Base-by-base conservation (phyloP, 306 rosid species). In the Datisca glomerata region DNA sequence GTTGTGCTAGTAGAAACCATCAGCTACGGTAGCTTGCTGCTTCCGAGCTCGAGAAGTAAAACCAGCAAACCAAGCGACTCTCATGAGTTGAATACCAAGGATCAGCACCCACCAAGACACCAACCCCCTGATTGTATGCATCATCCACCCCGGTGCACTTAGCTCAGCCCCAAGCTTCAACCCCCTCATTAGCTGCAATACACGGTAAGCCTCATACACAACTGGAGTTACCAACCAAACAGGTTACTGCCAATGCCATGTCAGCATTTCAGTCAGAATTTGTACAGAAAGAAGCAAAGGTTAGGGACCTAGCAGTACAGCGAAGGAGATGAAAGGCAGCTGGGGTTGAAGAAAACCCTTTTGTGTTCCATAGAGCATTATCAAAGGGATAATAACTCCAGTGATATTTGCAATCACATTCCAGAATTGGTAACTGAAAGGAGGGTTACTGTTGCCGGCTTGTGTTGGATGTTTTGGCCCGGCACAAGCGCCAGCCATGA, bases 41-140 rank as follows among this genome's bases (percentile, higher is more conserved):
- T n/a, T n/a, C n/a, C 23, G 76, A 27, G 64, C 40, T 41, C 43
- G 62, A 24, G 85, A 61, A 22, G 78, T 11, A 33, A 82, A 57
- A 31, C 96, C 94, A 1, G 85, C 94, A 71, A 73, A 86, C 96
- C 96, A 86, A 68, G 80, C 93, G 19, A 82, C 96, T 70, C 96
- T 79, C 96, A 86, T 86, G 45, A 86, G 69, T 70, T 86, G 96
- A 68, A 86, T 48, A 44, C 96, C 81, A 3, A 86, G 80, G 51
- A 82, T 69, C 15, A 86, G 75, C 57, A 86, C 93, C 96, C 93
- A 82, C 96, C 92, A 86, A 49, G 79, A 82, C 46, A 82, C 96
- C 64, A 86, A 49, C 19, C 79, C 96, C 41, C 76, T 74, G 18
- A 76, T 71, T 20, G 84, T 56, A 59, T 86, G 81, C 81, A 79